Evolutionary conservation across 306 rosid genomes (phyloP).

Genomic region (Lupinus albus): DNA sequence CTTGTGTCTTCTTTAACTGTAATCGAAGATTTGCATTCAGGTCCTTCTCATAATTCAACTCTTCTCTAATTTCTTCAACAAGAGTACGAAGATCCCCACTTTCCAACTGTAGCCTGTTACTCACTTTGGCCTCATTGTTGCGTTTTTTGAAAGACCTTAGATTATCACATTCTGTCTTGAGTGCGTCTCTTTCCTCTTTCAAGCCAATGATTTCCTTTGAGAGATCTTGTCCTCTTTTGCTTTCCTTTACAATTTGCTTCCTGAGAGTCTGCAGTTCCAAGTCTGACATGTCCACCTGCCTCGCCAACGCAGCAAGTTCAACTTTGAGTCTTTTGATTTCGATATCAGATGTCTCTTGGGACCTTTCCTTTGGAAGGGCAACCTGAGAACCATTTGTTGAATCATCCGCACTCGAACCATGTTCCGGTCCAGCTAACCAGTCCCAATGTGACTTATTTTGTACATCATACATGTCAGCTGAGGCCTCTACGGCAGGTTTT

Average conservation of each 20-base stretch:
- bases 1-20: constrained; percentile 83
- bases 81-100: constrained; percentile 65
- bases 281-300: constrained; percentile 78
- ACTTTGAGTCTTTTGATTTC: constrained; percentile 78
- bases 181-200: constrained; percentile 80
- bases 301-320: constrained; percentile 65
- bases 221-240: constrained; percentile 85
- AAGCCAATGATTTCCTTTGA: constrained; percentile 67
- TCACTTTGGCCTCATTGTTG: constrained; percentile 56
- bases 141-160: constrained; percentile 61
- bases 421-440: constrained; percentile 72
- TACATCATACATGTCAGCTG: constrained; percentile 47
- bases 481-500: constrained; percentile 44
- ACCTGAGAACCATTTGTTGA: constrained; percentile 57
- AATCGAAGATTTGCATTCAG: constrained; percentile 73
- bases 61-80: constrained; percentile 82
- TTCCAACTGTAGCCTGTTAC: constrained; percentile 53
- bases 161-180: constrained; percentile 67
- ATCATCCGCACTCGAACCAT: constrained; percentile 56
- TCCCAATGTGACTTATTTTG: constrained; percentile 67
- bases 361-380: constrained; percentile 52
- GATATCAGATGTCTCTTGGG: constrained; percentile 50
- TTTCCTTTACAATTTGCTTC: constrained; percentile 89
- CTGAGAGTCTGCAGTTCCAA: constrained; percentile 91
- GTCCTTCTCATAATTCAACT: constrained; percentile 74